These are phyloP conservation scores for Diaporthe sp. DNA, from an alignment of 2,329 filamentous ascomycete species.

Conservation along the genomic window DNA sequence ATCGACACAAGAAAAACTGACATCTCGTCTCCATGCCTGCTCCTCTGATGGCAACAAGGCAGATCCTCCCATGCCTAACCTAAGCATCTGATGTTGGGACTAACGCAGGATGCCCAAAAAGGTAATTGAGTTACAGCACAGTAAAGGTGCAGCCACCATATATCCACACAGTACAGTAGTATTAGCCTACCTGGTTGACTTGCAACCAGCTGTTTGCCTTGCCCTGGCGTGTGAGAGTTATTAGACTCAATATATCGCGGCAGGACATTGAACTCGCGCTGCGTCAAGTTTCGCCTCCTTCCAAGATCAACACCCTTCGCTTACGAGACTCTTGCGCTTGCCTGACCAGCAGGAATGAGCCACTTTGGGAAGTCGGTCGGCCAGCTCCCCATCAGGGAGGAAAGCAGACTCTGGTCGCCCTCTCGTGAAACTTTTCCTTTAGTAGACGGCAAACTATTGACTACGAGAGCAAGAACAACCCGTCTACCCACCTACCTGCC, in stretches of 20 bases:
- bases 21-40: slow-evolving; percentile 4
- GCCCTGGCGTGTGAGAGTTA: background rate
- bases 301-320: too few species aligned
- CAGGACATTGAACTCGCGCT: background rate
- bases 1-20: slow-evolving; percentile 12
- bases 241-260: background rate
- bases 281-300: too few species aligned
- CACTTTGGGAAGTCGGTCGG: too few species aligned
- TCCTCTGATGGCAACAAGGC: background rate
- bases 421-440: too few species aligned
- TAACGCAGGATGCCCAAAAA: slow-evolving; percentile 17
- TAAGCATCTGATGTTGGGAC: slow-evolving; percentile 9
- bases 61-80: background rate
- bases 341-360: too few species aligned
- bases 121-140: slow-evolving; percentile 7
- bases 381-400: too few species aligned
- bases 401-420: too few species aligned
- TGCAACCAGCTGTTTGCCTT: background rate
- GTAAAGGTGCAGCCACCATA: background rate
- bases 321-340: too few species aligned
- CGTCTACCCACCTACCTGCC: too few species aligned
- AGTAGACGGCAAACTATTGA: too few species aligned
- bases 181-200: background rate
- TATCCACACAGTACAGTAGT: background rate
- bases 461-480: too few species aligned